Evolutionary conservation across 208 protist genomes (phyloP).

Genomic region (Trypanosoma scelopori): DNA sequence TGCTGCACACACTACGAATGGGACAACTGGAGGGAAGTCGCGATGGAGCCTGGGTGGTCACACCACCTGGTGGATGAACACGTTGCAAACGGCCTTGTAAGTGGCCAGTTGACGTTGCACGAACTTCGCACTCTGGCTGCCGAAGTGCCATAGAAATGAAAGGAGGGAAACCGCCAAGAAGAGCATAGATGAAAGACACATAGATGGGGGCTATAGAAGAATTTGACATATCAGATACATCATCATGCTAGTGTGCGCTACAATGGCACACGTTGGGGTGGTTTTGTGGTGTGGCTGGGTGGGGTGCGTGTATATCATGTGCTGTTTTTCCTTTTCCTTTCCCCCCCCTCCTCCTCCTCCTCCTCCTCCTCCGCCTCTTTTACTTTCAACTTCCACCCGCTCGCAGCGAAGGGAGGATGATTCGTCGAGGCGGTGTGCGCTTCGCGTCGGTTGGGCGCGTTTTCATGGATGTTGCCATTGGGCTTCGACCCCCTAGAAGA

Average conservation of each 20-base stretch:
- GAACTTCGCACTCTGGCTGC: constrained; percentile 6
- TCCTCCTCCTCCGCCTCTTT: constrained; percentile 21
- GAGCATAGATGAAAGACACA: not conserved
- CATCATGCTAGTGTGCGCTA: no score
- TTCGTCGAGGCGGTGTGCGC: constrained; percentile 26
- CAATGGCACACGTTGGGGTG: not conserved
- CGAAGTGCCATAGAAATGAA: constrained; percentile 19
- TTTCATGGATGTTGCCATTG: constrained; percentile 84
- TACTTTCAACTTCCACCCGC: constrained; percentile 4
- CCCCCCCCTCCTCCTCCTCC: not conserved
- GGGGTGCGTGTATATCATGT: not conserved
- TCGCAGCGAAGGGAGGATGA: constrained; percentile 27
- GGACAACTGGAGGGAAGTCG: constrained; percentile 75
- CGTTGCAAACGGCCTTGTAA: constrained; percentile 39
- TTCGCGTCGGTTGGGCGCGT: constrained; percentile 39
- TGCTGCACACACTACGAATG: constrained; percentile 59
- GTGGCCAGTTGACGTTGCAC: constrained; percentile 23
- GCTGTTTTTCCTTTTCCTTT: not conserved
- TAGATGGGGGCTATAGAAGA: no score
- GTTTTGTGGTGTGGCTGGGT: not conserved
- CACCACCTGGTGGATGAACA: constrained; percentile 43
- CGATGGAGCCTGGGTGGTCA: constrained; percentile 68
- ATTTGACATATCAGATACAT: no score
- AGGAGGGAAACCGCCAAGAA: not conserved
- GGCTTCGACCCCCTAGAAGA: constrained; percentile 41